Conservation (phyloP, 108 stramenopile genomes). For the Tribonema minus region DNA sequence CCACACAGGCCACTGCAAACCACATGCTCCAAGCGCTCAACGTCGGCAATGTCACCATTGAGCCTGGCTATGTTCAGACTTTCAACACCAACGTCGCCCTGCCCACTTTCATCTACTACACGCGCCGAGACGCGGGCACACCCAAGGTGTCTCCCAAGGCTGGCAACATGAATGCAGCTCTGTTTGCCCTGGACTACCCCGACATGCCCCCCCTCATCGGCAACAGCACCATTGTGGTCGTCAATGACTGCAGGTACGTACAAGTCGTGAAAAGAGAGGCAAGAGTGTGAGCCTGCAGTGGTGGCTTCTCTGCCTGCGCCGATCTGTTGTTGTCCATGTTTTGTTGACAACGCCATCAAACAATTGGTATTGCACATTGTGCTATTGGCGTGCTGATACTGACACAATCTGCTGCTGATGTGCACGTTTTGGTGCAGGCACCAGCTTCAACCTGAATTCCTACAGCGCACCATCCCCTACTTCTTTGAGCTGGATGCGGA, state of each 20-base stretch:
- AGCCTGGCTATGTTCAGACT: not conserved
- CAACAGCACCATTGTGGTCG: conserved; percentile 31
- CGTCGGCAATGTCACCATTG: not conserved
- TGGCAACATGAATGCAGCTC: conserved; percentile 45
- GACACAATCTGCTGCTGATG: not conserved
- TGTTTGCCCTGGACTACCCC: conserved; percentile 41
- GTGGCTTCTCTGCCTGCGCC: not conserved
- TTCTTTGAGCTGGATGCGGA: conserved; percentile 24
- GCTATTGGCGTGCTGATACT: not conserved
- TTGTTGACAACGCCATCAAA: not conserved
- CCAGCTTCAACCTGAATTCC: conserved; percentile 44
- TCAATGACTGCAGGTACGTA: conserved; percentile 24
- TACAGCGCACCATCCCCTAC: conserved; percentile 44
- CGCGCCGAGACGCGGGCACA: conserved; percentile 9
- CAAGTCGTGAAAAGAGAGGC: not conserved
- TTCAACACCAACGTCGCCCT: not conserved
- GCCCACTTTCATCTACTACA: conserved; percentile 31
- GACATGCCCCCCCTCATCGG: conserved; percentile 29
- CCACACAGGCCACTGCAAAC: not conserved
- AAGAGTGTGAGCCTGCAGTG: not conserved
- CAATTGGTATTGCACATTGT: not conserved
- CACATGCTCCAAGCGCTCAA: not conserved
- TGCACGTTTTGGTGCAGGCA: not conserved
- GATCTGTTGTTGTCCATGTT: not conserved
- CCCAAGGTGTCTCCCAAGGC: conserved; percentile 44